Evolutionary conservation across 1,284 basidiomycete genomes (phyloP), one percentile per base, ranked within the genome.

Genomic region (Cystobasidium slooffiae): DNA sequence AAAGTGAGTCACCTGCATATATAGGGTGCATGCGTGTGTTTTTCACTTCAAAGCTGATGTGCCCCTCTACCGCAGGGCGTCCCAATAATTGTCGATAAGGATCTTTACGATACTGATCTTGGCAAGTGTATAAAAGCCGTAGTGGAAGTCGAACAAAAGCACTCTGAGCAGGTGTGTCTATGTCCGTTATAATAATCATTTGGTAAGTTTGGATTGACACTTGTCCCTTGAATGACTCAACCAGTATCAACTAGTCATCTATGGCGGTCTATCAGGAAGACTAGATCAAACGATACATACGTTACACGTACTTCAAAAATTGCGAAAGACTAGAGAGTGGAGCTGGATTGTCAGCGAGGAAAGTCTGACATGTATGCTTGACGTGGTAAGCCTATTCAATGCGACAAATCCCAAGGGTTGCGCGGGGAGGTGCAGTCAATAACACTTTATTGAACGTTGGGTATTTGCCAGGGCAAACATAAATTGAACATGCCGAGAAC

Each of bases 251-350:
- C 85, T 94, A 14, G 84, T 98, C 63, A 84, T 99, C 61, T 87
- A 95, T 1, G 95, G 96, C 5, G 96, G 96, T 0, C 85, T 99
- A 1, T 87, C 91, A 0, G 97, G 96, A 0, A 88, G 96, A 14
- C 85, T 99, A 3, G 97, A 99, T 80, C 96, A 99, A 81, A 97
- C 94, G 0, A 84, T 96, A 1, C 94, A 97, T 79, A 92, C 93
- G 0, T 86, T 98, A 41, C 91, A 93, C 5, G 87, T 90, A 49
- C 83, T 99, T 2, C 88, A 94, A 84, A 94, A 93, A 81, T 84
- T 95, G 0, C 88, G 92, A 20, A 86, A 85, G 77, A 85, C 81
- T 8, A 84, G 91, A 22, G 82, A 86, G 7, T 84, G 85, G 18
- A 88, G 91, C 0, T 94, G 88, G 81, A 91, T 88, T 0, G 85